phyloP scores from a whole-genome alignment of 352 stramenopile species.

The Phytophthora multivora region DNA sequence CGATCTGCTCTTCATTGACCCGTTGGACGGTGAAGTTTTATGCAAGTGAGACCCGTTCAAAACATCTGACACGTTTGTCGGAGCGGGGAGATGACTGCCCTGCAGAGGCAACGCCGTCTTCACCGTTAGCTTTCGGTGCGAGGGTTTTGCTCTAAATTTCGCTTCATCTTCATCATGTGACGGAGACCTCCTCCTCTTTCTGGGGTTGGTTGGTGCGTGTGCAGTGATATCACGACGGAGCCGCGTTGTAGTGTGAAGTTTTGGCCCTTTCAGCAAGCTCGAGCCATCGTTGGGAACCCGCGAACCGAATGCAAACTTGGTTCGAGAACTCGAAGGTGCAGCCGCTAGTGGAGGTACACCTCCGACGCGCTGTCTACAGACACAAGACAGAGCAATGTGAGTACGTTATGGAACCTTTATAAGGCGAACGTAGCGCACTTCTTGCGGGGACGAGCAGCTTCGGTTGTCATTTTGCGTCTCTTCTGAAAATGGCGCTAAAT shows the following conservation, averaged over 20 bases:
- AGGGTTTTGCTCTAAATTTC: conserved; percentile 9
- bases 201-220: neutral
- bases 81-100: conserved; percentile 27
- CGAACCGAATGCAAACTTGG: conserved; percentile 39
- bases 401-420: neutral
- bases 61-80: conserved; percentile 25
- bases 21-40: conserved; percentile 15
- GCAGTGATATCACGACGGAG: conserved; percentile 2
- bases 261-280: conserved; percentile 12
- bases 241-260: neutral
- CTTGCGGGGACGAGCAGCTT: conserved; percentile 25
- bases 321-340: neutral
- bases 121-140: conserved; percentile 2
- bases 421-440: conserved; percentile 20
- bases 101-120: conserved; percentile 16
- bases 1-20: neutral
- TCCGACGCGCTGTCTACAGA: conserved; percentile 24
- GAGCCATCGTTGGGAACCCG: conserved; percentile 17
- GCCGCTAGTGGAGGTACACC: neutral
- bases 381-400: neutral
- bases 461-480: conserved; percentile 3
- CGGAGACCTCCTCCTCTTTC: conserved; percentile 23
- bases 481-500: conserved; percentile 10
- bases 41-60: conserved; percentile 10
- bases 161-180: conserved; percentile 21